phyloP scores from a whole-genome alignment of 306 rosid genomes.

The Quercus engelmannii region DNA sequence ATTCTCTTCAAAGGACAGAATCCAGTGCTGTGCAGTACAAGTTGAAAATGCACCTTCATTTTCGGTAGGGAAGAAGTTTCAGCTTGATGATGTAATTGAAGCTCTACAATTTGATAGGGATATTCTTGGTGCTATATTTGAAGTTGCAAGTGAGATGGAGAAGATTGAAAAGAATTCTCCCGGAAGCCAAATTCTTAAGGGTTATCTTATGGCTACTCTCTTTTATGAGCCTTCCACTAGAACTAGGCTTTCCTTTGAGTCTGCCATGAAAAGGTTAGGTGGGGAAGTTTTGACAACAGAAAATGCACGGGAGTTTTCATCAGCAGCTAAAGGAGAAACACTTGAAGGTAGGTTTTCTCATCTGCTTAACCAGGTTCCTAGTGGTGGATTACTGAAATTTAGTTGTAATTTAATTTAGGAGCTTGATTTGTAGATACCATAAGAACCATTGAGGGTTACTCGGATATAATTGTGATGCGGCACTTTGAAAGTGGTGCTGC shows the following conservation, averaged over 20 bases:
- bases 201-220: constrained; percentile 90
- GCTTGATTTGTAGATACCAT: constrained; percentile 64
- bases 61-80: constrained; percentile 53
- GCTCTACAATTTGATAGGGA: constrained; percentile 83
- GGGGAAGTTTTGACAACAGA: constrained; percentile 93
- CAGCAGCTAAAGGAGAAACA: constrained; percentile 93
- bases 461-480: constrained; percentile 85
- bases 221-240: constrained; percentile 94
- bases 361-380: neutral
- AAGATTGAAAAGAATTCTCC: constrained; percentile 63
- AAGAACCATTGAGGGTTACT: constrained; percentile 85
- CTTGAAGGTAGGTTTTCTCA: constrained; percentile 64
- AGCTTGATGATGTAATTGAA: constrained; percentile 79
- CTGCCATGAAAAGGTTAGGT: constrained; percentile 93
- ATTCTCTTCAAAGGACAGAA: constrained; percentile 16
- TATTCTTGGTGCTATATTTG: constrained; percentile 56
- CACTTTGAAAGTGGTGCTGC: constrained; percentile 98
- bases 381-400: neutral
- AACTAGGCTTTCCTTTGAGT: constrained; percentile 88
- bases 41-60: constrained; percentile 41
- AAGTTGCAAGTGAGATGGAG: constrained; percentile 82
- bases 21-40: constrained; percentile 38
- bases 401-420: neutral
- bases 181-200: constrained; percentile 73
- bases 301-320: constrained; percentile 89